Base-by-base conservation (phyloP, 306 rosid species). In the Trifolium pratense region DNA sequence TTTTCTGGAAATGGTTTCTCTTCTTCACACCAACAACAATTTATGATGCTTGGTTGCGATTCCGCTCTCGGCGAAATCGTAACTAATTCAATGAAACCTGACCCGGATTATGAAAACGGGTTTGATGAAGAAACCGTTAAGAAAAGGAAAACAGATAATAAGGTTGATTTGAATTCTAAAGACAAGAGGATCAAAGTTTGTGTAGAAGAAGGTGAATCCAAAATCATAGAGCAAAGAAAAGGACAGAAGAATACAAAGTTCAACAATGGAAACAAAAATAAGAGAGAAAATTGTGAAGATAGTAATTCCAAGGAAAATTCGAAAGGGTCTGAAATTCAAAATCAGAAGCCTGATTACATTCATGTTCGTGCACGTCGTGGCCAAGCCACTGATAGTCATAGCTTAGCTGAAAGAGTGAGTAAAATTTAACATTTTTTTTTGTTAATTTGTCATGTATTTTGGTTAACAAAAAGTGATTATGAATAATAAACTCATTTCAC, bases 361-460 rank as follows among this genome's bases (percentile, higher is more conserved):
- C 98, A 93, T 72, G 98, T 93, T 52, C 83, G 98, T 42, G 97
- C 98, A 1, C 90, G 98, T 26, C 94, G 97, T 6, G 98, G 97
- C 21, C 98, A 92, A 84, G 98, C 98, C 74, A 92, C 98, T 14
- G 98, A 92, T 81, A 92, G 97, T 79, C 98, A 92, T 56, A 92
- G 98, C 86, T 75, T 92, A 80, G 98, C 98, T 3, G 98, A 92
- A 81, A 86, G 98, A 81, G 98, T 92, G 77, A 87, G 94, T 56
- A 2, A 2, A 40, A 40, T 10, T 40, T 40, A 40, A 12, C n/a
- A 43, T 43, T 43, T 43, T 42, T 43, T 43, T 43, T n/a, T 42
- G 6, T 13, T 43, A 43, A 43, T 43, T 43, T 43, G 56, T 49
- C 4, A 49, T 16, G 39, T n/a, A 49, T 49, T 49, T 49, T n/a